Evolutionary conservation across 1,139 yeast species (phyloP).

Genomic region (Sugiyamaella paludigena): DNA sequence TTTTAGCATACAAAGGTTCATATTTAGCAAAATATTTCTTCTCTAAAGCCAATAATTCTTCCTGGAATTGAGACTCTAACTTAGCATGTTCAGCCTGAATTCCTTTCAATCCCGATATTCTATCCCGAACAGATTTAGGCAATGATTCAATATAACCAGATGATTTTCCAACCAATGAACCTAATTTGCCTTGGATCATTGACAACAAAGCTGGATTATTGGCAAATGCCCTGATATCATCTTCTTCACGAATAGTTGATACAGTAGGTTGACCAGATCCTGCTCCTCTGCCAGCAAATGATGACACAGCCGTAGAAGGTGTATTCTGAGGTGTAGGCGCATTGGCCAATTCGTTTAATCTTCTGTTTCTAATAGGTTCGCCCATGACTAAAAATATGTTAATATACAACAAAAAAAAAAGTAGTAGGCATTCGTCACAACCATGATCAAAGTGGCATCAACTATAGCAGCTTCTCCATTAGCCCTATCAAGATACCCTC

Average conservation of each 20-base stretch:
- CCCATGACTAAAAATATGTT: conserved; percentile 43
- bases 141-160: conserved; percentile 81
- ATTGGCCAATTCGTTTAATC: conserved; percentile 73
- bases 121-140: conserved; percentile 70
- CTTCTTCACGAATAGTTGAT: conserved; percentile 75
- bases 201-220: conserved; percentile 76
- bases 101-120: conserved; percentile 82
- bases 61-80: conserved; percentile 88
- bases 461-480: too few relatives aligned
- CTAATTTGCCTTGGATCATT: conserved; percentile 89
- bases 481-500: too few relatives aligned
- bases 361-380: conserved; percentile 61
- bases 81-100: conserved; percentile 78
- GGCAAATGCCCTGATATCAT: conserved; percentile 37
- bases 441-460: too few relatives aligned
- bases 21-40: conserved; percentile 72
- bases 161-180: conserved; percentile 78
- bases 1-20: conserved; percentile 71
- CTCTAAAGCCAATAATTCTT: conserved; percentile 83
- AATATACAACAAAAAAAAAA: background rate
- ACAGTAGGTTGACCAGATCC: conserved; percentile 56
- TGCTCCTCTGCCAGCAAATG: conserved; percentile 61
- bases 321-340: conserved; percentile 99
- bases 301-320: conserved; percentile 82
- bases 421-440: too few relatives aligned